These are phyloP conservation scores for Eutypella sp. DNA, from an alignment of 2,329 filamentous ascomycete species.

Conservation along the genomic window DNA sequence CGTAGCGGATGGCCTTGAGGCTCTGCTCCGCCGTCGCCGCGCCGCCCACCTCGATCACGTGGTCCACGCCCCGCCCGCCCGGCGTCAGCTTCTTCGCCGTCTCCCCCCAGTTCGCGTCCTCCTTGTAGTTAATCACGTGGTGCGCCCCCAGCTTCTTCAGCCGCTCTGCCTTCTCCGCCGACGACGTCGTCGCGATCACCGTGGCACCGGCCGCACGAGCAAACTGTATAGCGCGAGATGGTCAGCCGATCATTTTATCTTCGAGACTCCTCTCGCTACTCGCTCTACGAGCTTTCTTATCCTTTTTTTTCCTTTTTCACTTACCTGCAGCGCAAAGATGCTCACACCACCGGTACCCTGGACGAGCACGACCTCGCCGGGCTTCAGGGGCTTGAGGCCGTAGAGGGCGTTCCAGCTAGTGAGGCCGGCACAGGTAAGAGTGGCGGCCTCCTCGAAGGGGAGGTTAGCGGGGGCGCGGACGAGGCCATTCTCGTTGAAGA, in stretches of 20 bases:
- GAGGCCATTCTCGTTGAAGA: conserved; percentile 64
- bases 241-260: background rate
- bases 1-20: conserved; percentile 39
- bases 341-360: conserved; percentile 69
- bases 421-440: conserved; percentile 55
- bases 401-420: conserved; percentile 65
- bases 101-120: conserved; percentile 40
- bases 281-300: too few species aligned
- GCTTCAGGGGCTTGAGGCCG: conserved; percentile 47
- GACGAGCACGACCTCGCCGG: conserved; percentile 56
- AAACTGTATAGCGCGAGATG: conserved; percentile 28
- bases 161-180: conserved; percentile 36
- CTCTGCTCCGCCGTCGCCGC: conserved; percentile 39
- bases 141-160: conserved; percentile 44
- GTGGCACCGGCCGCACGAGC: conserved; percentile 44
- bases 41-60: conserved; percentile 45
- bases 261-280: too few species aligned
- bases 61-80: conserved; percentile 40
- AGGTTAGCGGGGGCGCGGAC: conserved; percentile 57
- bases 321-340: conserved; percentile 55
- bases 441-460: conserved; percentile 47
- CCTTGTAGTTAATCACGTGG: conserved; percentile 46
- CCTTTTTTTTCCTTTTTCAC: conserved; percentile 2
- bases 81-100: conserved; percentile 37
- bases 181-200: conserved; percentile 45